These are phyloP conservation scores for Elsinoe australis DNA, from an alignment of 2,329 filamentous ascomycete species.

Conservation along the genomic window DNA sequence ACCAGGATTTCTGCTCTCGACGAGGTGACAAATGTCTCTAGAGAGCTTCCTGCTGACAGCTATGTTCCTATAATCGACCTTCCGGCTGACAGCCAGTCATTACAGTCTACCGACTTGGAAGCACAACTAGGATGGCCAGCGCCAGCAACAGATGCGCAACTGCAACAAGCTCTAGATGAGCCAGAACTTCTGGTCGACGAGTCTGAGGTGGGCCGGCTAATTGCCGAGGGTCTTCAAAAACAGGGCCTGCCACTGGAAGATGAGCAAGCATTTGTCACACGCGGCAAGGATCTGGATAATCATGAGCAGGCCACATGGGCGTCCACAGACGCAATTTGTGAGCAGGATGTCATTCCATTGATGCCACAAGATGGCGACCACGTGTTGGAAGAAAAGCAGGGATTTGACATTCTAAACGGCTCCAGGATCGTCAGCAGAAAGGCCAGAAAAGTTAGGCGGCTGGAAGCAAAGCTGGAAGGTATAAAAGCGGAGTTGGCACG, in stretches of 20 bases:
- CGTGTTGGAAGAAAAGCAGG: no score
- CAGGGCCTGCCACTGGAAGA: no score
- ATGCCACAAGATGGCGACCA: no score
- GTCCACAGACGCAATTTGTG: no score
- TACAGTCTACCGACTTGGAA: background rate
- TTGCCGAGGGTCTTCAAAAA: background rate
- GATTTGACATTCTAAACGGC: background rate
- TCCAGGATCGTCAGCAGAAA: background rate
- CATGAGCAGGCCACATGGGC: no score
- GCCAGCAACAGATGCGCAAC: background rate
- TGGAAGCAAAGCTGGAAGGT: slow-evolving; percentile 7
- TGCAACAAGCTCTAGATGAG: background rate
- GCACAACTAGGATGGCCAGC: background rate
- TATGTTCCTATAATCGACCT: background rate
- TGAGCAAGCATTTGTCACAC: no score
- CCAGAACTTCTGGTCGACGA: background rate
- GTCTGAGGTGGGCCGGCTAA: background rate
- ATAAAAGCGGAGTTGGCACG: background rate
- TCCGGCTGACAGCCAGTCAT: background rate
- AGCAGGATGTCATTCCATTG: no score
- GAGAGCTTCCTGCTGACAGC: background rate
- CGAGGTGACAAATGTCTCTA: background rate
- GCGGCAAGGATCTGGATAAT: no score
- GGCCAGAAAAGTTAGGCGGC: slow-evolving; percentile 13
- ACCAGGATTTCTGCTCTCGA: background rate